Evolutionary conservation across 805 yeast species (phyloP), one percentile per base, ranked within the genome.

Genomic region (Spencermartinsiella europaea): DNA sequence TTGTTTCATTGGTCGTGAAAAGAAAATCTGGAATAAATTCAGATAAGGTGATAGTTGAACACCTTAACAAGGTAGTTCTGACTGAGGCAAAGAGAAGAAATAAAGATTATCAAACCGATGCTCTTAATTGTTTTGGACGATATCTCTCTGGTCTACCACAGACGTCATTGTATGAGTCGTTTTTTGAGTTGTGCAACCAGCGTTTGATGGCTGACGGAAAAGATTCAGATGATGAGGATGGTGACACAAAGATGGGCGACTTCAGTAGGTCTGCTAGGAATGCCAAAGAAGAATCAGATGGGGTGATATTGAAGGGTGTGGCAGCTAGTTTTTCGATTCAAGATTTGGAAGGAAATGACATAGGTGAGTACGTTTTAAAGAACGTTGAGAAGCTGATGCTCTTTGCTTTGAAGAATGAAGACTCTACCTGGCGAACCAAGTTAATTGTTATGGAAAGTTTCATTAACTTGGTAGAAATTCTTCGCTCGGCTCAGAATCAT

Each of bases 31-130:
- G 60, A 38, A 53, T 81, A 12, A 17, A 31, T 5, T 36, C 41
- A 41, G 45, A 0, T 46, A 57, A 54, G 1, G 70, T 59, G 0
- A 38, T 77, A 4, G 59, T 68, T 27, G 63, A 61, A 1, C 61
- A 55, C 20, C 64, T 84, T 5, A 66, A 66, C 22, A 69, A 70
- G 20, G 68, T 75, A 1, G 75, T 83, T 0, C 46, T 71, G 2
- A 66, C 70, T 1, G 97, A 90, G 60, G 76, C 84, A 0, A 75
- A 75, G 47, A 71, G 95, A 52, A 75, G 77, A 37, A 87, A 86
- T 58, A 75, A 73, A 54, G 74, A 63, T 0, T 89, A 90, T 62
- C 83, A 80, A 43, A 70, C 68, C 41, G 71, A 74, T 16, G 77
- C 83, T 1, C 62, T 85, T 10, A 69, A 73, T 21, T 62, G 74